Conservation (phyloP, 306 rosid genomes). For the Vicia sativa region DNA sequence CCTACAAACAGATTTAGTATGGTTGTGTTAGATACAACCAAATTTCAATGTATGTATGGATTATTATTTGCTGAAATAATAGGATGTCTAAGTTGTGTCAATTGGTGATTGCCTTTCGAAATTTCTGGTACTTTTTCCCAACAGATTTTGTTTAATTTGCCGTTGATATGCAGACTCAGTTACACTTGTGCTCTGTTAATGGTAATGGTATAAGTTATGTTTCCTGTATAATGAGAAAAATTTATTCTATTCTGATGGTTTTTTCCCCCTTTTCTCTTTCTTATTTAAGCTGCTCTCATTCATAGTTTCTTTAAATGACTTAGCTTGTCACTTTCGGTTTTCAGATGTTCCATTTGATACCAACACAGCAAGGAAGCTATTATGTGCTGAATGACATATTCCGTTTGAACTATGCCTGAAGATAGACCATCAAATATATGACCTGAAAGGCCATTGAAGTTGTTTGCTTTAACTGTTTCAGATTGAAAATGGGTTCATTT, state of each 20-base stretch:
- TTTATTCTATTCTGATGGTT: constrained; percentile 6
- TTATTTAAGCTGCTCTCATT: neutral
- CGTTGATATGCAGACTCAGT: neutral
- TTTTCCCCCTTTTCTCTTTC: neutral
- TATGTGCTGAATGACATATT: constrained; percentile 86
- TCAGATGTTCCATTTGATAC: constrained; percentile 96
- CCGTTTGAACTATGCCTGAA: constrained; percentile 91
- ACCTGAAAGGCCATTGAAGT: constrained; percentile 39
- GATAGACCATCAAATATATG: constrained; percentile 36
- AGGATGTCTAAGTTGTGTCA: neutral
- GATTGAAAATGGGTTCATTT: constrained; percentile 45
- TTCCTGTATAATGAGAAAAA: constrained; percentile 12
- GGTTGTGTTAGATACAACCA: too few species aligned
- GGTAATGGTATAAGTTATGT: neutral
- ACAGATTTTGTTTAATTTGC: constrained; percentile 4
- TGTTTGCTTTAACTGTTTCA: constrained; percentile 45
- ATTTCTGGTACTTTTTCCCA: neutral
- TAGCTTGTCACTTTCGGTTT: constrained; percentile 29
- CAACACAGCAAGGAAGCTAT: constrained; percentile 74
- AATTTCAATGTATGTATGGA: neutral
- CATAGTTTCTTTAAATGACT: neutral
- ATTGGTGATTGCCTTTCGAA: neutral
- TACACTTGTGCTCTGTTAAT: neutral
- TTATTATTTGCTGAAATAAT: constrained; percentile 6
- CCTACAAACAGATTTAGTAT: neutral